Evolutionary conservation across 2,329 filamentous ascomycete genomes (phyloP).

Genomic region (Nemania bipapillata): DNA sequence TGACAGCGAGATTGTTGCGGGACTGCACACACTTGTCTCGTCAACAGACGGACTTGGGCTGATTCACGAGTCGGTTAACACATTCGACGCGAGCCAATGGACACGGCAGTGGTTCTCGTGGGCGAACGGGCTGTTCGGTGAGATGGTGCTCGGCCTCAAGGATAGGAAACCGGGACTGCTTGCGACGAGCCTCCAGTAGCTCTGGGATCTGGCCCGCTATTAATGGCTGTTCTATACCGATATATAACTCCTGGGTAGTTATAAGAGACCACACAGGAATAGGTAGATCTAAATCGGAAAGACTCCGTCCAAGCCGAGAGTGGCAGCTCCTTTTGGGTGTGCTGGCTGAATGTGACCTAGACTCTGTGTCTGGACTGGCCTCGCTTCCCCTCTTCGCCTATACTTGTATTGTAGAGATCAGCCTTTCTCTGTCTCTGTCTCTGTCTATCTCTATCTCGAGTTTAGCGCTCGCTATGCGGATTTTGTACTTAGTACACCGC

Average conservation of each 20-base stretch:
- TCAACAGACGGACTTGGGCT: slow-evolving; percentile 53
- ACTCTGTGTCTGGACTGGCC: too few species aligned
- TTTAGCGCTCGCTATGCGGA: not conserved
- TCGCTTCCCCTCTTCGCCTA: not conserved
- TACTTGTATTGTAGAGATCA: too few species aligned
- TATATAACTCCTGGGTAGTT: not conserved
- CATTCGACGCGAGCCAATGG: slow-evolving; percentile 53
- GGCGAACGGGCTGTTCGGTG: slow-evolving; percentile 53
- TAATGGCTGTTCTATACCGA: slow-evolving; percentile 7
- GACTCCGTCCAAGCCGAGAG: not conserved
- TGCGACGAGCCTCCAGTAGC: slow-evolving; percentile 60
- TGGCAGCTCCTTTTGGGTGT: slow-evolving; percentile 1
- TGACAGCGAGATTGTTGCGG: slow-evolving; percentile 52
- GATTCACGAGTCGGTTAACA: slow-evolving; percentile 58
- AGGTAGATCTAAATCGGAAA: slow-evolving; percentile 1
- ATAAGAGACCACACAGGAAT: slow-evolving; percentile 2
- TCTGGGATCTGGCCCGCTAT: not conserved
- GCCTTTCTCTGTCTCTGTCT: too few species aligned
- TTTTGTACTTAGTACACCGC: too few species aligned
- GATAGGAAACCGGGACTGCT: slow-evolving; percentile 76
- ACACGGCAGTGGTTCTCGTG: slow-evolving; percentile 57
- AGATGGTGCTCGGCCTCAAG: slow-evolving; percentile 62
- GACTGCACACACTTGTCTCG: slow-evolving; percentile 50
- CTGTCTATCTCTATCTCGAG: not conserved
- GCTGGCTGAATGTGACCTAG: slow-evolving; percentile 12